A percentile compares a stretch with the other conserved stretches of the same genome.
Evolutionary conservation across 805 yeast species (phyloP).

Genomic region (Candida rishiriensis): DNA sequence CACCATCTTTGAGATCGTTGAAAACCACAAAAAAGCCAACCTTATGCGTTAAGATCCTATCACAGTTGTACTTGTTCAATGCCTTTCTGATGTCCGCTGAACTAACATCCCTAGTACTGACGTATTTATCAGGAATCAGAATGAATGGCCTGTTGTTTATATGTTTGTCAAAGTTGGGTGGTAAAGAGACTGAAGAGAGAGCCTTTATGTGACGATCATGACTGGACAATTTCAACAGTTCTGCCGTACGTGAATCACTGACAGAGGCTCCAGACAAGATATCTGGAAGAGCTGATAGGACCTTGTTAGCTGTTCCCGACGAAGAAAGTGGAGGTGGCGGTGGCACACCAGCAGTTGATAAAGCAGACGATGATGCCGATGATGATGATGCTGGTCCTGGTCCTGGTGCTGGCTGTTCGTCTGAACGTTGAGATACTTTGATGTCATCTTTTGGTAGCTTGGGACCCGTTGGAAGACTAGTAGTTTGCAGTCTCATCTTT

Average conservation of each 20-base stretch:
- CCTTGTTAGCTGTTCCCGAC: not conserved
- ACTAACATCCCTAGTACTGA: slow-evolving; percentile 43
- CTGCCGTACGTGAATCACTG: slow-evolving; percentile 7
- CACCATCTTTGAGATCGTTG: slow-evolving; percentile 53
- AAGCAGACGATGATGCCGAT: not conserved
- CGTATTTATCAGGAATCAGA: slow-evolving; percentile 46
- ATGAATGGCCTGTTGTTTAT: slow-evolving; percentile 57
- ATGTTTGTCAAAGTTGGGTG: slow-evolving; percentile 42
- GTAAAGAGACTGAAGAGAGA: slow-evolving; percentile 31
- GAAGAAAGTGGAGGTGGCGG: not conserved
- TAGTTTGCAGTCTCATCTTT: slow-evolving; percentile 18
- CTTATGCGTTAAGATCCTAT: slow-evolving; percentile 55
- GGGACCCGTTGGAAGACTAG: slow-evolving; percentile 8
- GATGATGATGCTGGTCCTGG: not conserved
- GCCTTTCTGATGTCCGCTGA: slow-evolving; percentile 56
- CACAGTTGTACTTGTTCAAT: slow-evolving; percentile 59
- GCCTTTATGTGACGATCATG: slow-evolving; percentile 31
- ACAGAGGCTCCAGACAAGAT: slow-evolving; percentile 7
- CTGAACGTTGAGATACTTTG: not conserved
- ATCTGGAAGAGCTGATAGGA: slow-evolving; percentile 2
- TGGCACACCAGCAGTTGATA: not conserved
- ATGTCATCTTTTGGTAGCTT: slow-evolving; percentile 3
- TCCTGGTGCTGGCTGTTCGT: not conserved
- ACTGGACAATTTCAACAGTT: slow-evolving; percentile 15
- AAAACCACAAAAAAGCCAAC: slow-evolving; percentile 73